Percentiles rank a stretch among this genome's conserved stretches.
These are phyloP conservation scores for Glycine soja DNA, from an alignment of 306 rosid genomes.

Conservation along the genomic window DNA sequence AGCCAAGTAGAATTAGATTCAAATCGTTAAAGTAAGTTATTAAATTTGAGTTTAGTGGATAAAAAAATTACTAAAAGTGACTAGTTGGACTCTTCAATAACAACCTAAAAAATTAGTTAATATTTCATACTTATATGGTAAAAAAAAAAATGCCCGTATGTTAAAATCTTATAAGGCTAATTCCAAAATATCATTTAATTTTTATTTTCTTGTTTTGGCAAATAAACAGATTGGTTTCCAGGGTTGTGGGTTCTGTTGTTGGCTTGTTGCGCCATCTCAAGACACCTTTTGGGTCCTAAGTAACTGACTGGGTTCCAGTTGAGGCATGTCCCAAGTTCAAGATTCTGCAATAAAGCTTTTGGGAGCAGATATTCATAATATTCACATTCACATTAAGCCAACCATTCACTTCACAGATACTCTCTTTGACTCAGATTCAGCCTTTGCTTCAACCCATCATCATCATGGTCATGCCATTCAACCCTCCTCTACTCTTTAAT, in stretches of 20 bases:
- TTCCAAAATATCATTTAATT: not conserved
- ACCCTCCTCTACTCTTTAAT: constrained; percentile 10
- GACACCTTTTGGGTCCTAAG: not conserved
- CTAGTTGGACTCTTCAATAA: no score
- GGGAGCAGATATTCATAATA: constrained; percentile 56
- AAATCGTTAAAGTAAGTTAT: no score
- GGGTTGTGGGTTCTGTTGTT: constrained; percentile 22
- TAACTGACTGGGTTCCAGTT: not conserved
- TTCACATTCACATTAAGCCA: constrained; percentile 45
- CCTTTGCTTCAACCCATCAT: constrained; percentile 40
- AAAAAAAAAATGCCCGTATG: no score
- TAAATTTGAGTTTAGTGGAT: no score
- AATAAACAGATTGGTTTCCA: constrained; percentile 23
- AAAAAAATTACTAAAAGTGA: no score
- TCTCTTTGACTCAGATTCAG: constrained; percentile 40
- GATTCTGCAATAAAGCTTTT: constrained; percentile 68
- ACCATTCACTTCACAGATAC: constrained; percentile 21
- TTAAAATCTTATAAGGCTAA: not conserved
- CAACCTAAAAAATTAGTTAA: no score
- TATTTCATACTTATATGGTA: no score
- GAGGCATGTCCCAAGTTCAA: constrained; percentile 55
- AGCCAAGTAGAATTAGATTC: no score
- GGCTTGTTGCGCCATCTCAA: constrained; percentile 18
- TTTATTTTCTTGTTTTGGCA: constrained; percentile 31
- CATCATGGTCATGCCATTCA: constrained; percentile 46